Conservation (phyloP, 352 stramenopile species). For the Phytophthora brassicae region DNA sequence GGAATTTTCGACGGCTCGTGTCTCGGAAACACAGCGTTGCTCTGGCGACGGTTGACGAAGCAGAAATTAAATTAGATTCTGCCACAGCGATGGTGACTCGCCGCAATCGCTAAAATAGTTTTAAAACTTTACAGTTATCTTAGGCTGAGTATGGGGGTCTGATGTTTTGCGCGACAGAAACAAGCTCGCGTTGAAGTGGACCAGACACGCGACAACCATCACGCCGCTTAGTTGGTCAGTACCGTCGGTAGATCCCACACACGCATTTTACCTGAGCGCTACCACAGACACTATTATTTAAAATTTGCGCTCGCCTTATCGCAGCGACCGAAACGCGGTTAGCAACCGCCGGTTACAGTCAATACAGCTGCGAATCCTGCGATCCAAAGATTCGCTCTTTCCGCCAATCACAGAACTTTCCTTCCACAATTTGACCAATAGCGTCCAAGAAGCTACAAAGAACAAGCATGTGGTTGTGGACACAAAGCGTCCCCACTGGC, state of each 20-base stretch:
- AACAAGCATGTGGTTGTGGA: constrained; percentile 14
- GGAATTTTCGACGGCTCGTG: constrained; percentile 18
- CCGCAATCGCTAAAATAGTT: too few relatives aligned
- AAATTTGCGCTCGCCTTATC: too few relatives aligned
- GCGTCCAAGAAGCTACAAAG: constrained; percentile 10
- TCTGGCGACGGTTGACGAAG: constrained; percentile 12
- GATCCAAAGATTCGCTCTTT: constrained; percentile 15
- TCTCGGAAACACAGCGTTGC: constrained; percentile 27
- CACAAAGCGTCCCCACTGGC: not conserved
- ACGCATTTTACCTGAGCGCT: too few relatives aligned
- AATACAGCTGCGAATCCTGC: constrained; percentile 2
- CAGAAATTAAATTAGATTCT: constrained; percentile 7
- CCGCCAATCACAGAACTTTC: not conserved
- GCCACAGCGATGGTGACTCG: not conserved
- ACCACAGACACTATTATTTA: too few relatives aligned
- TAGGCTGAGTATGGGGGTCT: too few relatives aligned
- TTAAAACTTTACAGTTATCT: too few relatives aligned
- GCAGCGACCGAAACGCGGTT: too few relatives aligned
- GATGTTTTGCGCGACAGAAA: constrained; percentile 1
- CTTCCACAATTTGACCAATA: constrained; percentile 5
- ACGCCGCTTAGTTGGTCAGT: constrained; percentile 9
- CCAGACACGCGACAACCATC: constrained; percentile 16
- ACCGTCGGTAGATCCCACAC: too few relatives aligned
- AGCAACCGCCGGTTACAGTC: too few relatives aligned
- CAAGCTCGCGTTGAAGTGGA: constrained; percentile 20